These are phyloP conservation scores for Musa schizocarpa DNA, from an alignment of 176 grass and related monocot genomes.

Conservation along the genomic window DNA sequence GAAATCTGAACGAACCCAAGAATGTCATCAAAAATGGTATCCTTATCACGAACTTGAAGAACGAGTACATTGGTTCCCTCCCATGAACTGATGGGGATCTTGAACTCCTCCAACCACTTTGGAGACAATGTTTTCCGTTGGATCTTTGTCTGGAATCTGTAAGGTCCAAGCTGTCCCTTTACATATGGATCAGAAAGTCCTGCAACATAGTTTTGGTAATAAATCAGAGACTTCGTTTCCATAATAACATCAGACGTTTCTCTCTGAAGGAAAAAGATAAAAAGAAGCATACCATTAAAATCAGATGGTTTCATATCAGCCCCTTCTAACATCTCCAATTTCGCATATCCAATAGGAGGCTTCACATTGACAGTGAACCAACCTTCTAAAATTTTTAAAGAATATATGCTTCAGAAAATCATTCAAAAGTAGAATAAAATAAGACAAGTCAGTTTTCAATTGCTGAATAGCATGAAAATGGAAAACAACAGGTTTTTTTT, in stretches of 20 bases:
- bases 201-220: slow-evolving; percentile 26
- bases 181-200: slow-evolving; percentile 91
- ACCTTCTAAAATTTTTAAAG: slow-evolving; percentile 32
- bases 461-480: not conserved
- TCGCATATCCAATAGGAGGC: slow-evolving; percentile 62
- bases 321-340: slow-evolving; percentile 90
- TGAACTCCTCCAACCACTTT: slow-evolving; percentile 96
- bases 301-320: slow-evolving; percentile 89
- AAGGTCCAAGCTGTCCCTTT: slow-evolving; percentile 63
- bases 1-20: slow-evolving; percentile 56
- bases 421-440: not conserved
- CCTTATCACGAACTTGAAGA: slow-evolving; percentile 81
- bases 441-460: not conserved
- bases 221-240: not conserved
- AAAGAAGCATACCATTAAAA: slow-evolving; percentile 59
- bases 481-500: not conserved
- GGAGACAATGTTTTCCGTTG: slow-evolving; percentile 72
- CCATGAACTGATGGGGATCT: slow-evolving; percentile 84
- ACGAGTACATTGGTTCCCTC: slow-evolving; percentile 58
- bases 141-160: slow-evolving; percentile 75
- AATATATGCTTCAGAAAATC: slow-evolving; percentile 6
- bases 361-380: slow-evolving; percentile 84
- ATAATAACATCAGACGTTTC: not conserved
- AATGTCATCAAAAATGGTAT: slow-evolving; percentile 80
- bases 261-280: slow-evolving; percentile 12